Conservation (phyloP, 495 filamentous ascomycete species). For the Hyaloscypha variabilis region DNA sequence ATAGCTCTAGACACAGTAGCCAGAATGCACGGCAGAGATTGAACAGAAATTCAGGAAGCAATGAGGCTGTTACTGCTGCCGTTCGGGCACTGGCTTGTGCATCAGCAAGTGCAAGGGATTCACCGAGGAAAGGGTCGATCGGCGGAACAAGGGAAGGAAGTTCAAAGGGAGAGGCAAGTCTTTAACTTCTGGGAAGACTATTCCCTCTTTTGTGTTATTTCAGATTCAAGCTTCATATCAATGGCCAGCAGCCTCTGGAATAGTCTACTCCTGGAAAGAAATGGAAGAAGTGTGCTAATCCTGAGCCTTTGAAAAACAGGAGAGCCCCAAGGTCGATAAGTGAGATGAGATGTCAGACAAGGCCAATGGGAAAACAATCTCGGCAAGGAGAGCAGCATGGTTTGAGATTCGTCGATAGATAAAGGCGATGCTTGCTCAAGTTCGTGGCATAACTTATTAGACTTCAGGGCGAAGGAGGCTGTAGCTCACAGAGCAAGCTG, state of each 20-base stretch:
- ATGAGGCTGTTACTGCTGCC: constrained; percentile 24
- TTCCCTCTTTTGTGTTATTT: no score
- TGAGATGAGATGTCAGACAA: background rate
- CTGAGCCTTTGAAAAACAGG: no score
- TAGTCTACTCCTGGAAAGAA: no score
- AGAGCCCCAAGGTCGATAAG: background rate
- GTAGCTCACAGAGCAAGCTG: background rate
- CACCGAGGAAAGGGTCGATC: background rate
- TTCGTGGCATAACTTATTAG: background rate
- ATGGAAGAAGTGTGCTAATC: no score
- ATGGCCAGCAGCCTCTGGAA: no score
- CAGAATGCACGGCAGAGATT: constrained; percentile 1
- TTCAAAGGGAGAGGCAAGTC: background rate
- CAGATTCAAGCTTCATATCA: no score
- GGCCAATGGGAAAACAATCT: background rate
- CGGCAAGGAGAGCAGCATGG: background rate
- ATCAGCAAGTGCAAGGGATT: background rate
- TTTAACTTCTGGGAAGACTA: no score
- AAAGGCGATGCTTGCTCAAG: no score
- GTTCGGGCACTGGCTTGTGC: constrained; percentile 14
- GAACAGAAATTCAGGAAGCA: constrained; percentile 6
- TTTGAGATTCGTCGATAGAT: background rate
- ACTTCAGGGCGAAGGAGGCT: background rate
- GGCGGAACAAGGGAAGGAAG: background rate
- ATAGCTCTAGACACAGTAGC: constrained; percentile 1